These are phyloP conservation scores for Porodaedalea pini DNA, from an alignment of 1,284 basidiomycete genomes.

Conservation along the genomic window DNA sequence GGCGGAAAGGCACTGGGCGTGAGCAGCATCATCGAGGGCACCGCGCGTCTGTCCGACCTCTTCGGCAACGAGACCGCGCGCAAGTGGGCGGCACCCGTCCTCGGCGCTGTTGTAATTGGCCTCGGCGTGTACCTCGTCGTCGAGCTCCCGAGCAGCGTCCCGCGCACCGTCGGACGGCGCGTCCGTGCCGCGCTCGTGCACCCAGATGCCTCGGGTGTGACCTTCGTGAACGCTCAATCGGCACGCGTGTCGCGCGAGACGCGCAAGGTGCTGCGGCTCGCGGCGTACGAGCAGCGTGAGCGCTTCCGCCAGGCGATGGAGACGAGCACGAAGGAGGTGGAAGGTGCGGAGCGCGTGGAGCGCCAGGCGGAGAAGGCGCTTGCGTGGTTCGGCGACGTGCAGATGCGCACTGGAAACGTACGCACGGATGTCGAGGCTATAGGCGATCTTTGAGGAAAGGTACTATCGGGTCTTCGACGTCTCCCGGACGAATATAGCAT, in stretches of 20 bases:
- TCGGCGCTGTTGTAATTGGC: conserved; percentile 76
- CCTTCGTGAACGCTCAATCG: conserved; percentile 70
- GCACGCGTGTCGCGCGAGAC: conserved; percentile 81
- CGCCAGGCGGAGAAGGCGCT: conserved; percentile 68
- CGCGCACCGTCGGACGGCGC: conserved; percentile 85
- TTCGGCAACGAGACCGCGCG: conserved; percentile 80
- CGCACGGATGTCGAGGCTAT: conserved; percentile 37
- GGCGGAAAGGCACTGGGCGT: conserved; percentile 78
- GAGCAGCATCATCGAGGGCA: conserved; percentile 73
- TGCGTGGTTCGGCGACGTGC: conserved; percentile 65
- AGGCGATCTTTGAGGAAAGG: conserved; percentile 14
- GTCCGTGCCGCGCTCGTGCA: conserved; percentile 58
- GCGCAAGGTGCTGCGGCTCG: conserved; percentile 89
- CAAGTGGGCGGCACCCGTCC: conserved; percentile 84
- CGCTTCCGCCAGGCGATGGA: conserved; percentile 82
- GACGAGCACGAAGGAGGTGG: conserved; percentile 73
- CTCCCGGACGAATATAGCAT: too few species aligned
- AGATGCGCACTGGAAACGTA: conserved; percentile 55
- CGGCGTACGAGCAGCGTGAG: conserved; percentile 89
- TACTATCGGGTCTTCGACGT: too few species aligned
- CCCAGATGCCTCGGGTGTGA: conserved; percentile 34
- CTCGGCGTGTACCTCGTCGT: conserved; percentile 80
- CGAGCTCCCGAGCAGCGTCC: conserved; percentile 88
- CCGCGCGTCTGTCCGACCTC: conserved; percentile 73
- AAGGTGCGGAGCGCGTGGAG: conserved; percentile 72